Evolutionary conservation across 163 green algal genomes (phyloP).

Genomic region (Coccomyxa subellipsoidea): DNA sequence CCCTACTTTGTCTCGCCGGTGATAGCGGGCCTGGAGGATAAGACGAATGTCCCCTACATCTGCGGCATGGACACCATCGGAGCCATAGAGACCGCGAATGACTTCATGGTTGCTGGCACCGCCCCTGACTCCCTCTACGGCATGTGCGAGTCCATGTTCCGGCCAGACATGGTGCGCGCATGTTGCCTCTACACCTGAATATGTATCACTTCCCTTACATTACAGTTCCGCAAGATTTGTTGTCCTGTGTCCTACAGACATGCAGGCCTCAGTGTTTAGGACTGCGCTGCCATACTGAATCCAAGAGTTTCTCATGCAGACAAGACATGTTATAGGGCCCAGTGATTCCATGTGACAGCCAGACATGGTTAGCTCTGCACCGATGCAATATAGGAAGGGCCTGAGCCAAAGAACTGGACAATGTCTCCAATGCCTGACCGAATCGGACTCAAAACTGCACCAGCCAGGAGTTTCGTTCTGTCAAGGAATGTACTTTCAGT

Average conservation of each 20-base stretch:
- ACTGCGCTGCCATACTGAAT: no score
- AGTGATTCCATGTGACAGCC: no score
- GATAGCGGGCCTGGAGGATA: constrained; percentile 91
- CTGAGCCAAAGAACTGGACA: no score
- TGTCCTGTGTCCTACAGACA: neutral
- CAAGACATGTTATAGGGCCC: no score
- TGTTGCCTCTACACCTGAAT: neutral
- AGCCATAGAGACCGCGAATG: constrained; percentile 82
- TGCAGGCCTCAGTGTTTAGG: neutral
- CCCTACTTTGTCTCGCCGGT: constrained; percentile 95
- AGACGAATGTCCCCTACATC: constrained; percentile 79
- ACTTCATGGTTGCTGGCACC: constrained; percentile 89
- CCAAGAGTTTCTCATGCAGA: no score
- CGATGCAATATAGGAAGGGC: no score
- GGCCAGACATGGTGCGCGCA: constrained; percentile 70
- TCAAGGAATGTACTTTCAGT: no score
- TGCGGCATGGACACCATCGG: constrained; percentile 92
- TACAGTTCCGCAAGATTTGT: neutral
- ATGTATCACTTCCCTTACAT: neutral
- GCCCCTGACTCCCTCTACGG: constrained; percentile 90
- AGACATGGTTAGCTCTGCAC: no score
- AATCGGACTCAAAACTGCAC: no score
- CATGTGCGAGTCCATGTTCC: constrained; percentile 96
- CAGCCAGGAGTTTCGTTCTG: no score
- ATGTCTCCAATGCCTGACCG: no score